Base-by-base conservation (phyloP, 352 stramenopile genomes). In the Pythium guiyangense region DNA sequence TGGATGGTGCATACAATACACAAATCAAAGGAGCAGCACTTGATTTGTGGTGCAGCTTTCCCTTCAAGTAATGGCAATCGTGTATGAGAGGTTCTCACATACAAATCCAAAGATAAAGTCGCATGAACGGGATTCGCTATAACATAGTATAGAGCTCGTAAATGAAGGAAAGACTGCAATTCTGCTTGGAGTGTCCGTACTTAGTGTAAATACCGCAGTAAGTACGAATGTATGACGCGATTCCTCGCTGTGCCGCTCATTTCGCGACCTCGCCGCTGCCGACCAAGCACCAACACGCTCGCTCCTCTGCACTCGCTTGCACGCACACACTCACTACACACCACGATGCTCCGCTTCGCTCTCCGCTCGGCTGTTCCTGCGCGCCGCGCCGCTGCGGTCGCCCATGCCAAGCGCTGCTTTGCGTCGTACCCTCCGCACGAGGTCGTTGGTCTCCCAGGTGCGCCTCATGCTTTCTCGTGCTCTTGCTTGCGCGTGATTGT, bases 351-450 rank as follows among this genome's bases (percentile, higher is more conserved):
- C 64, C 71, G 77, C 39, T 79, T 76, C 54, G 77, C 70, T 15
- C 69, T 89, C 65, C 79, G 70, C 57, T 70, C 79, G 29, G 69
- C 69, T 44, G 35, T 80, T 34, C 71, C 66, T 49, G 62, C 62
- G 59, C 74, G 72, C 55, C 76, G 75, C 55, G 57, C 66, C 26
- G 61, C 63, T 39, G 57, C 75, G 31, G 59, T 73, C 40, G 48
- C 64, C 20, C 45, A 46, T 20, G 57, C 55, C 37, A 63, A 71
- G 47, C 77, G 82, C 50, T 63, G 58, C 54, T 91, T 92, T 53
- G 57, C 79, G 25, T 90, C 80, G 47, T 92, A 91, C 68, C 85
- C 85, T 17, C 54, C 73, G 17, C 85, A 94, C 51, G 80, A 93
- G 58, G 68, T 94, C 57, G 61, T 94, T 12, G 85, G 85, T 52